These are phyloP conservation scores for Chenopodium berlandieri DNA, from an alignment of 148 eudicot species.

Conservation along the genomic window DNA sequence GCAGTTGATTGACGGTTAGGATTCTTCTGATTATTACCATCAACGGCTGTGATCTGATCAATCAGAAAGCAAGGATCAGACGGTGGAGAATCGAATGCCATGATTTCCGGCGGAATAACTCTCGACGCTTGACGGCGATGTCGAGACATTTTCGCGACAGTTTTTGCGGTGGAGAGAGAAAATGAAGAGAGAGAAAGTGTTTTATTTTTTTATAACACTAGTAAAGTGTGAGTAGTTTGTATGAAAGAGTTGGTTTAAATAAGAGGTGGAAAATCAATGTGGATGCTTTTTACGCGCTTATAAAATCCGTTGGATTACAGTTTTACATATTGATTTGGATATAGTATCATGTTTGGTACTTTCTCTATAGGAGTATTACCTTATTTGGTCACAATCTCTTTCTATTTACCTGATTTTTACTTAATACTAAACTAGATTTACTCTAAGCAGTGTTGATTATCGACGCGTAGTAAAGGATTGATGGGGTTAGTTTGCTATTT, in stretches of 20 bases:
- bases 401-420: too few relatives aligned
- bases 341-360: constrained; percentile 4
- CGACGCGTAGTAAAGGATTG: too few relatives aligned
- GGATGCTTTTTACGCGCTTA: constrained; percentile 6
- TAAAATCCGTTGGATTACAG: constrained; percentile 1
- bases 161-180: constrained; percentile 11
- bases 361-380: background rate
- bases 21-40: background rate
- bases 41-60: constrained; percentile 20
- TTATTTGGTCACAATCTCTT: background rate
- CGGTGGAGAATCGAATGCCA: background rate
- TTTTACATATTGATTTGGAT: too few relatives aligned
- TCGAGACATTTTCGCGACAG: constrained; percentile 15
- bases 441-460: too few relatives aligned
- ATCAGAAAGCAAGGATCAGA: background rate
- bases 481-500: too few relatives aligned
- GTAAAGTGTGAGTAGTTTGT: too few relatives aligned
- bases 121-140: constrained; percentile 24
- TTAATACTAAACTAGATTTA: too few relatives aligned
- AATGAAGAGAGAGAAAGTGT: background rate
- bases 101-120: background rate
- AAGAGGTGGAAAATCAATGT: constrained; percentile 5
- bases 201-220: background rate
- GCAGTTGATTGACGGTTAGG: background rate
- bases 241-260: background rate